A percentile compares a stretch with the other conserved stretches of the same genome.
These are phyloP conservation scores for Ceratonia siliqua DNA, from an alignment of 306 rosid species.

Conservation along the genomic window DNA sequence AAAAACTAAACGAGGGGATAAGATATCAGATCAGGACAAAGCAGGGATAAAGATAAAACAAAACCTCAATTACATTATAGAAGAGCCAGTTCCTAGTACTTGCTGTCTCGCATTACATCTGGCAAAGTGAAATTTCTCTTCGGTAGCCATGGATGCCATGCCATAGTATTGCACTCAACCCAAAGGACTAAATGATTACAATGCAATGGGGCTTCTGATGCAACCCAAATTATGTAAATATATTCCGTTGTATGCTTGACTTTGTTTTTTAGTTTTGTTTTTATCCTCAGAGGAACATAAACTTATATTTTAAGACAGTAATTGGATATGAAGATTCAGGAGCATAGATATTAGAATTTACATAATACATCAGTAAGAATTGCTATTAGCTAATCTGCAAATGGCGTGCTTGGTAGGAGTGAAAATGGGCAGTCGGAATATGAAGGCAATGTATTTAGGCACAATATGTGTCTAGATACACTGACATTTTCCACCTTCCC, in stretches of 20 bases:
- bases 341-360: neutral
- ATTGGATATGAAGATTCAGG: neutral
- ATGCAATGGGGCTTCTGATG: neutral
- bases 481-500: neutral
- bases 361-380: neutral
- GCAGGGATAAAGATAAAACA: neutral
- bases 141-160: no score
- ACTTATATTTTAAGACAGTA: neutral
- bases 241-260: neutral
- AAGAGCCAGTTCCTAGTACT: neutral
- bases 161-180: neutral
- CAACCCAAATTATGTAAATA: neutral
- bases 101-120: neutral
- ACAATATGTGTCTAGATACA: neutral
- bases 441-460: neutral
- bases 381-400: neutral
- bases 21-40: neutral
- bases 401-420: neutral
- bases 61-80: neutral
- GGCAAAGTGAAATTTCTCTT: neutral
- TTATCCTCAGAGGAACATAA: neutral
- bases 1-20: neutral
- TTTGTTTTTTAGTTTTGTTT: neutral
- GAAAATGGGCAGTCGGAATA: neutral
- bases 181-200: neutral